These are phyloP conservation scores for Incumbomyces lentus DNA, from an alignment of 2,329 filamentous ascomycete species.

Conservation along the genomic window DNA sequence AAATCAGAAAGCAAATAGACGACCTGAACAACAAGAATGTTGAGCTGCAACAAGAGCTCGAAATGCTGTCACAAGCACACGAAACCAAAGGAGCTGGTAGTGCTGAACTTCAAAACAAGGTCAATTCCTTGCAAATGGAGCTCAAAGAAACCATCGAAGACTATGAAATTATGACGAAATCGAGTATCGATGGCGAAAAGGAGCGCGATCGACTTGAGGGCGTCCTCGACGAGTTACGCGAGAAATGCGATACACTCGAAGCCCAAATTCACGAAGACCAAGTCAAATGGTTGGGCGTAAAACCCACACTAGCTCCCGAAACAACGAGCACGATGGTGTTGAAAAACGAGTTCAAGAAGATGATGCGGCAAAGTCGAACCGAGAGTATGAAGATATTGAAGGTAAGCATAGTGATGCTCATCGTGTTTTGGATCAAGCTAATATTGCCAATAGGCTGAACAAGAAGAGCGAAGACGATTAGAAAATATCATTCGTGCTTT, in stretches of 20 bases:
- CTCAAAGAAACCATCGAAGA: conserved; percentile 58
- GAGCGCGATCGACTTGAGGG: conserved; percentile 56
- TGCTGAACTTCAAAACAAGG: conserved; percentile 35
- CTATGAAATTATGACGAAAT: conserved; percentile 60
- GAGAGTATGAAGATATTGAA: conserved; percentile 56
- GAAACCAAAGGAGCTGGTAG: conserved; percentile 20
- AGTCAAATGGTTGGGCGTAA: conserved; percentile 54
- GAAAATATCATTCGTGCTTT: conserved; percentile 50
- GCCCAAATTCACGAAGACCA: conserved; percentile 56
- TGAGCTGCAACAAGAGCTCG: conserved; percentile 38
- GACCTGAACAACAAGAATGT: conserved; percentile 41
- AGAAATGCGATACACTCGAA: conserved; percentile 54
- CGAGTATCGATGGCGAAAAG: conserved; percentile 60
- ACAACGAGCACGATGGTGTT: conserved; percentile 58
- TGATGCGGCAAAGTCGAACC: conserved; percentile 62
- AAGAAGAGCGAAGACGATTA: conserved; percentile 59
- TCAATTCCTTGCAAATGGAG: conserved; percentile 52
- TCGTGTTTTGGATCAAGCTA: conserved; percentile 3
- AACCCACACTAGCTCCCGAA: conserved; percentile 35
- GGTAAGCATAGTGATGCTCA: conserved; percentile 37
- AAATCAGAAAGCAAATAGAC: conserved; percentile 51
- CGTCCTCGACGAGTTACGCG: conserved; percentile 52
- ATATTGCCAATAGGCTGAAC: conserved; percentile 46
- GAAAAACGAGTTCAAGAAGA: conserved; percentile 68
- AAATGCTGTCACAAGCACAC: conserved; percentile 29